These are phyloP conservation scores for Vachellia collinsii DNA, from an alignment of 306 rosid genomes.

Conservation along the genomic window DNA sequence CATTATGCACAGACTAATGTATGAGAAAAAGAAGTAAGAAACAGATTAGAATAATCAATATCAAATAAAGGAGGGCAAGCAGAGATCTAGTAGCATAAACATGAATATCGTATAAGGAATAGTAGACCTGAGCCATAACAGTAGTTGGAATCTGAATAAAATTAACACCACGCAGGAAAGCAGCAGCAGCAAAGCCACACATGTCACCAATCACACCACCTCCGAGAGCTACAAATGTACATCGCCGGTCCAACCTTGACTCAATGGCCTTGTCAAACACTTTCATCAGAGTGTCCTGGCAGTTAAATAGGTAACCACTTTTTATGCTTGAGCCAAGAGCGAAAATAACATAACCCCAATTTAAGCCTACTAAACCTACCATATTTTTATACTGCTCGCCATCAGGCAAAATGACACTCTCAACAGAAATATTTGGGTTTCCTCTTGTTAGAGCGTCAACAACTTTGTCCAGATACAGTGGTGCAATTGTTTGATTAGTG, in stretches of 20 bases:
- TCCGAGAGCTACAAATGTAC: slow-evolving; percentile 96
- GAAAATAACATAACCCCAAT: slow-evolving; percentile 8
- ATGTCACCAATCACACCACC: slow-evolving; percentile 97
- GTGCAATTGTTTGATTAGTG: slow-evolving; percentile 75
- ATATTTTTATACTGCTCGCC: slow-evolving; percentile 93
- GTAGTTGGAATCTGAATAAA: slow-evolving; percentile 97
- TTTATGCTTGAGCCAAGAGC: slow-evolving; percentile 20
- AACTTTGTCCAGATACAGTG: slow-evolving; percentile 82
- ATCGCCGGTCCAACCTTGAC: slow-evolving; percentile 72
- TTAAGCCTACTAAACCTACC: slow-evolving; percentile 51
- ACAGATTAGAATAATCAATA: slow-evolving; percentile 11
- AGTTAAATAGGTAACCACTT: slow-evolving; percentile 40
- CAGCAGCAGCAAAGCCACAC: slow-evolving; percentile 94
- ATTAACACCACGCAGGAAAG: slow-evolving; percentile 84
- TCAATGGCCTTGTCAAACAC: slow-evolving; percentile 94
- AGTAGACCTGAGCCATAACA: slow-evolving; percentile 88
- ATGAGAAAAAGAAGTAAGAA: not conserved
- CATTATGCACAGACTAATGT: slow-evolving; percentile 26
- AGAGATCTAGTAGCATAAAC: slow-evolving; percentile 10
- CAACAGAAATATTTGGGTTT: slow-evolving; percentile 84
- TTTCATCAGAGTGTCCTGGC: slow-evolving; percentile 88
- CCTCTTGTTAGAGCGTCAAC: slow-evolving; percentile 74
- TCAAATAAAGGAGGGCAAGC: not conserved
- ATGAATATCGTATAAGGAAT: slow-evolving; percentile 8
- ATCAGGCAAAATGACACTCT: slow-evolving; percentile 78